These are phyloP conservation scores for Canavalia ensiformis DNA, from an alignment of 306 rosid species.

Conservation along the genomic window DNA sequence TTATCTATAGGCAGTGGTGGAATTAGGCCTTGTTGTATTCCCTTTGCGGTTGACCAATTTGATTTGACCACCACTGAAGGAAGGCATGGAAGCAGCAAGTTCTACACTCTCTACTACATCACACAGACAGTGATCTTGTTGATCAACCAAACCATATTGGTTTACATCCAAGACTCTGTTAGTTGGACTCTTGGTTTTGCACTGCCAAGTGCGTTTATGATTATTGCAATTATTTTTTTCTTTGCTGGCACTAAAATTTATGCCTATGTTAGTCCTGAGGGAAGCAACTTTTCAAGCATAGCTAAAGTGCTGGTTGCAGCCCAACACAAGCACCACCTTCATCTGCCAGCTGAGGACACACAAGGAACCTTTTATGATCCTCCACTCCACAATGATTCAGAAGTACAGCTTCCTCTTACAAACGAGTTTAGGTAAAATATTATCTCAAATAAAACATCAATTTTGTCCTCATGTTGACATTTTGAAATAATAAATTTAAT, in stretches of 20 bases:
- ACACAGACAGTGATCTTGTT: constrained; percentile 52
- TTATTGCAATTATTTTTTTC: constrained; percentile 55
- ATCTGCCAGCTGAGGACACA: constrained; percentile 32
- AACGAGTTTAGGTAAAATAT: constrained; percentile 57
- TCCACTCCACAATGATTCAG: constrained; percentile 40
- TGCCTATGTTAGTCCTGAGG: constrained; percentile 54
- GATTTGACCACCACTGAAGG: constrained; percentile 64
- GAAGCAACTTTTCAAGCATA: constrained; percentile 55
- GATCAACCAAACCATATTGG: constrained; percentile 55
- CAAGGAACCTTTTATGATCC: constrained; percentile 53
- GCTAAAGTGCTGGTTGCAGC: constrained; percentile 66
- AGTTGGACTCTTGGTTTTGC: constrained; percentile 81
- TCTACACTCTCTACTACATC: constrained; percentile 62
- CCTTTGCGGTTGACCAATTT: constrained; percentile 62
- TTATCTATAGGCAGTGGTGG: constrained; percentile 51
- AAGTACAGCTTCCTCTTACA: constrained; percentile 58
- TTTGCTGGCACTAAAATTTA: constrained; percentile 60
- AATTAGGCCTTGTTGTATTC: constrained; percentile 53
- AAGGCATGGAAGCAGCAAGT: constrained; percentile 58
- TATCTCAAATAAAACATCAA: neutral
- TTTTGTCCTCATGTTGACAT: neutral
- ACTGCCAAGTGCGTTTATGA: constrained; percentile 58
- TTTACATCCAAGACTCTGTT: constrained; percentile 64
- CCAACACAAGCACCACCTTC: constrained; percentile 56
- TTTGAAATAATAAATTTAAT: neutral